A percentile compares a stretch with the other conserved stretches of the same genome.
phyloP scores from a whole-genome alignment of 1,139 yeast genomes.

The Debaryomyces sp. region DNA sequence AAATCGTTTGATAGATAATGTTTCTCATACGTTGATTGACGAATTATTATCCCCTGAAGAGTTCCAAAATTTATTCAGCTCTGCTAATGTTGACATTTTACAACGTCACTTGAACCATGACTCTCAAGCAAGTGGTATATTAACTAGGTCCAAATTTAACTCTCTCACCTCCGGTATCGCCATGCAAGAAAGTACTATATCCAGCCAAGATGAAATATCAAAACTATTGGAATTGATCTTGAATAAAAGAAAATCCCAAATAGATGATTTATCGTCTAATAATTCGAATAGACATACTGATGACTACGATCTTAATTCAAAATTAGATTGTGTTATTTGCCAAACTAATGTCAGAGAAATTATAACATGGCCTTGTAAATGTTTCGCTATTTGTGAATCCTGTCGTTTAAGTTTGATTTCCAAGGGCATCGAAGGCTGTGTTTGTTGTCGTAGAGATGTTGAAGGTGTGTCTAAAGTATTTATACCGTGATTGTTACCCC shows the following conservation, averaged over 20 bases:
- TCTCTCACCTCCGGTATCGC: constrained; percentile 13
- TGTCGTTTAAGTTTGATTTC: constrained; percentile 79
- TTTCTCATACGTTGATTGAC: constrained; percentile 17
- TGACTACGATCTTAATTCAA: constrained; percentile 18
- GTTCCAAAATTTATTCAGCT: constrained; percentile 30
- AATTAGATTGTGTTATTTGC: constrained; percentile 75
- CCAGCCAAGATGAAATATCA: constrained; percentile 23
- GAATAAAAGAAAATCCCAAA: constrained; percentile 15
- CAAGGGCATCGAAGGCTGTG: constrained; percentile 78
- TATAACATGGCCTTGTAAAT: constrained; percentile 90
- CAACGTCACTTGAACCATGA: constrained; percentile 36
- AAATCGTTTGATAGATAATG: not conserved
- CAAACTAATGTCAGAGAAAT: constrained; percentile 74
- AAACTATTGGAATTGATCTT: constrained; percentile 27
- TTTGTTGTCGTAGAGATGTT: constrained; percentile 79
- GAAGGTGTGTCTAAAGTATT: constrained; percentile 56
- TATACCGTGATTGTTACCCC: constrained; percentile 41
- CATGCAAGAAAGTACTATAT: not conserved
- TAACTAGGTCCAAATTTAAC: constrained; percentile 48
- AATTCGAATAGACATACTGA: not conserved
- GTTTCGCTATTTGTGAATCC: constrained; percentile 84
- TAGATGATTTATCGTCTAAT: constrained; percentile 7
- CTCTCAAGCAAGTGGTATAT: constrained; percentile 17
- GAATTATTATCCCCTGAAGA: constrained; percentile 37
- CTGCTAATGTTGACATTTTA: constrained; percentile 29